Evolutionary conservation across 345 rosid species (phyloP), one percentile per base, ranked within the genome.

Genomic region (Populus tremula): DNA sequence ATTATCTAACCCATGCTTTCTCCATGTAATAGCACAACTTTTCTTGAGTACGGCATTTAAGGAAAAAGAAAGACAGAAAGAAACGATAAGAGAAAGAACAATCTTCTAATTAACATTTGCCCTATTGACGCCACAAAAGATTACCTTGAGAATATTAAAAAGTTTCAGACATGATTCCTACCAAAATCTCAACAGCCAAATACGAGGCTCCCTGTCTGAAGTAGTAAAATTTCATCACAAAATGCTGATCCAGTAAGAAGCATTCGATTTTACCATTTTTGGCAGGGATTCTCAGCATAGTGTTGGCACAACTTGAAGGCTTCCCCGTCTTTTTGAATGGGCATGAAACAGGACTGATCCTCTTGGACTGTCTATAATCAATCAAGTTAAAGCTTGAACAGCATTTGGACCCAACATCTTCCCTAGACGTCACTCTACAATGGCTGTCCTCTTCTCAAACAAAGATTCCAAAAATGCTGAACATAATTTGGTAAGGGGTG

Each of bases 401-500:
- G 17, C 2, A 65, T 25, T 20, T 10, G 43, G 47, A 45, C 49
- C 3, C 31, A 43, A 14, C 63, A 59, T 59, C 63, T 56, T n/a
- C 5, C 23, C 13, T 8, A 10, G 27, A 56, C 10, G 27, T 86
- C 84, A 90, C 77, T 89, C 98, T 27, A 78, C 86, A 47, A 74
- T 67, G 11, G 83, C 6, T n/a, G 89, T 82, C 79, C 94, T 89
- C 84, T 87, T 96, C 69, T 92, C 95, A 89, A 94, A 83, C 72
- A 96, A 77, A 1, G 97, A 87, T 80, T 90, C 99, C 50, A 90
- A 81, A 86, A 93, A 93, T 65, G 82, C 80, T 0, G 86, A 83
- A 78, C 99, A 96, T 72, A 96, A 63, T 78, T 89, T 90, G 74
- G 90, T 80, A 12, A 92, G 93, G 3, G 98, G 97, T 5, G 98